A percentile compares a stretch with the other conserved stretches of the same genome.
phyloP scores from a whole-genome alignment of 768 basidiomycete species.

The Trametes villosa region DNA sequence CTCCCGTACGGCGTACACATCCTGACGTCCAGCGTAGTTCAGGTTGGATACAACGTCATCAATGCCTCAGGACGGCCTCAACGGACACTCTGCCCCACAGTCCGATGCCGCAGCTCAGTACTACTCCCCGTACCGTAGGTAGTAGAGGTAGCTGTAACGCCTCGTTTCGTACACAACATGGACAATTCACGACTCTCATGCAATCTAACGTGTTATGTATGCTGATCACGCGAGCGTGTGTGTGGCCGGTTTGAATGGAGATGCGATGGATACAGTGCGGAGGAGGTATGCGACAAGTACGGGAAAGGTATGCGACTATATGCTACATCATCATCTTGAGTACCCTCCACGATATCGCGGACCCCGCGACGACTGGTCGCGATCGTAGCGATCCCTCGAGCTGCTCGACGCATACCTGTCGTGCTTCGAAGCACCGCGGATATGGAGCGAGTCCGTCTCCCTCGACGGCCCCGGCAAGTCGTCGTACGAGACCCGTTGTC shows the following conservation, averaged over 20 bases:
- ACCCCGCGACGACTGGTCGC: slow-evolving; percentile 26
- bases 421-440: slow-evolving; percentile 28
- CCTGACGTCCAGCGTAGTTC: not conserved
- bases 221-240: not conserved
- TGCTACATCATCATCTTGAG: slow-evolving; percentile 25
- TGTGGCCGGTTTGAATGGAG: not conserved
- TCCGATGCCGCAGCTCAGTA: slow-evolving; percentile 4
- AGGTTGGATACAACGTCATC: not conserved
- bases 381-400: slow-evolving; percentile 17
- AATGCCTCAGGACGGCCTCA: not conserved
- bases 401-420: slow-evolving; percentile 21
- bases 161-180: too few species aligned
- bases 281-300: not conserved
- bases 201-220: not conserved
- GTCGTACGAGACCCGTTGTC: slow-evolving; percentile 15
- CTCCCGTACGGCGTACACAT: not conserved
- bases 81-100: not conserved
- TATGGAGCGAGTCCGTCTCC: slow-evolving; percentile 34
- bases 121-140: slow-evolving; percentile 7
- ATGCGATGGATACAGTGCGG: not conserved
- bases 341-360: slow-evolving; percentile 40
- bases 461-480: slow-evolving; percentile 28
- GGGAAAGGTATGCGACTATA: not conserved
- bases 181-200: not conserved
- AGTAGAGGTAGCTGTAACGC: not conserved